Evolutionary conservation across 345 rosid genomes (phyloP).

Genomic region (Carallia brachiata): DNA sequence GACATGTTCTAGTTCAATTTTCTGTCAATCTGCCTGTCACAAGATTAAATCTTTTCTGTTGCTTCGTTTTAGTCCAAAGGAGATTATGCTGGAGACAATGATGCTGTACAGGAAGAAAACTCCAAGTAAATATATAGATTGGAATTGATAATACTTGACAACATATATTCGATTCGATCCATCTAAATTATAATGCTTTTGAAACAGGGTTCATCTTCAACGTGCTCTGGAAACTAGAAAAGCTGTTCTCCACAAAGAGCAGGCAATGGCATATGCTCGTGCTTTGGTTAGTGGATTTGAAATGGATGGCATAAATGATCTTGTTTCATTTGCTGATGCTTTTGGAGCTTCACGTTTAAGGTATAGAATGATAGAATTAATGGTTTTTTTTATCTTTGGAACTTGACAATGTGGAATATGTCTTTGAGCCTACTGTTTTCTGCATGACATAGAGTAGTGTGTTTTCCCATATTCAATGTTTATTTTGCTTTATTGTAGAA

Average conservation of each 20-base stretch:
- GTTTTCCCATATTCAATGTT: too few relatives aligned
- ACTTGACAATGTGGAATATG: neutral
- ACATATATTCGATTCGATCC: constrained; percentile 5
- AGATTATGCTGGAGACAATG: constrained; percentile 43
- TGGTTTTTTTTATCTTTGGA: neutral
- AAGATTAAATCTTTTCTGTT: constrained; percentile 17
- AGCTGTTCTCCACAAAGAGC: constrained; percentile 83
- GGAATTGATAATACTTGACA: constrained; percentile 3
- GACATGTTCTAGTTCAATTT: neutral
- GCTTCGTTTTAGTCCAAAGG: constrained; percentile 36
- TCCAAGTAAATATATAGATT: constrained; percentile 56
- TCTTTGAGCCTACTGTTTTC: too few relatives aligned
- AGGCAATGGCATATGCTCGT: constrained; percentile 98
- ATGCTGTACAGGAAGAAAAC: constrained; percentile 57
- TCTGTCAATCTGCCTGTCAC: constrained; percentile 9
- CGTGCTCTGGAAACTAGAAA: constrained; percentile 78
- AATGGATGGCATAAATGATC: constrained; percentile 62
- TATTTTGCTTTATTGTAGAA: too few relatives aligned
- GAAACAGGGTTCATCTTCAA: constrained; percentile 79
- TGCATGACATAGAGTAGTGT: too few relatives aligned
- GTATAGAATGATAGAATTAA: constrained; percentile 27
- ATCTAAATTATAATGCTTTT: constrained; percentile 10
- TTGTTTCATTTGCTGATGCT: constrained; percentile 77
- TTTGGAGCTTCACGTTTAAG: constrained; percentile 94
- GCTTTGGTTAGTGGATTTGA: constrained; percentile 92